phyloP scores from a whole-genome alignment of 2,329 filamentous ascomycete species.

The Penicillium palitans region DNA sequence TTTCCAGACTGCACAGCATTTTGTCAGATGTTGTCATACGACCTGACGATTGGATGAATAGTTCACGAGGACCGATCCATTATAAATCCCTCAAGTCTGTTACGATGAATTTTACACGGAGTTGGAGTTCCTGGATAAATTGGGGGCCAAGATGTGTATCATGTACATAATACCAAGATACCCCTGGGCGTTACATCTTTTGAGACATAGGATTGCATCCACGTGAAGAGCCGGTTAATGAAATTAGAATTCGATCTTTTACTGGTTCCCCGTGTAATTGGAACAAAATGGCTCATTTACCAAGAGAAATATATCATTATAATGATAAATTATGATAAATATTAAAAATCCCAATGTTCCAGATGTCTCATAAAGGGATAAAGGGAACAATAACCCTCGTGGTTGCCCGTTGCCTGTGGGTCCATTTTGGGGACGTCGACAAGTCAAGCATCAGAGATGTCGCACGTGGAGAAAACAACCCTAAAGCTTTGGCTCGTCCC shows the following conservation, averaged over 20 bases:
- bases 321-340: too few relatives aligned
- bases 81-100: neutral
- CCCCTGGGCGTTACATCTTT: conserved; percentile 1
- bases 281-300: neutral
- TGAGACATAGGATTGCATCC: neutral
- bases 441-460: conserved; percentile 10
- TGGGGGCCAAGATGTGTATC: neutral
- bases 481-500: conserved; percentile 11
- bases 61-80: neutral
- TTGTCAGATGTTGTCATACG: conserved; percentile 32
- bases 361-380: neutral
- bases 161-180: conserved; percentile 10
- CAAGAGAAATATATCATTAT: neutral
- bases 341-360: neutral
- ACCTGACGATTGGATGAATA: conserved; percentile 28
- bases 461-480: conserved; percentile 21
- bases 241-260: neutral
- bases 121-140: conserved; percentile 18
- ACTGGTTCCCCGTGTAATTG: neutral
- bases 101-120: conserved; percentile 13
- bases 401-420: neutral
- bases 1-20: conserved; percentile 34
- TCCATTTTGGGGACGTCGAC: neutral
- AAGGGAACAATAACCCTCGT: neutral
- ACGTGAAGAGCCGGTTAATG: neutral